Base-by-base conservation (phyloP, 805 yeast genomes). In the Saturnispora gosingensis region DNA sequence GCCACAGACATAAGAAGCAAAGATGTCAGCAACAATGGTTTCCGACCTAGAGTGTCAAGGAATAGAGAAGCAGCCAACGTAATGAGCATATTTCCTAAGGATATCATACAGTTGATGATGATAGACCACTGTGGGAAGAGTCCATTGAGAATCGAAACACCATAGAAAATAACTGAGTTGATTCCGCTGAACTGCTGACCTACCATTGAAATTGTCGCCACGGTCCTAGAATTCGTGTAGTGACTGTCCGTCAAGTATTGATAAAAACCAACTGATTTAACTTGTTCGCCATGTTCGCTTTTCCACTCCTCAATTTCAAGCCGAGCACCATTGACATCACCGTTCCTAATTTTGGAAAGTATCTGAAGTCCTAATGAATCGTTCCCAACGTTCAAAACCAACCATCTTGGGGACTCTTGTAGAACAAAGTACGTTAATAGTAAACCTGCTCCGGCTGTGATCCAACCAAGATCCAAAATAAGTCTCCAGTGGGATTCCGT, bases 171-270 rank as follows among this genome's bases (percentile, higher is more conserved):
- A 54, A 93, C 88, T 2, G 96, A 81, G 66, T 93, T 93, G 63
- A 93, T 87, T 34, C 99, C 99, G 59, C 88, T 82, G 53, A 91
- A 79, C 66, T 93, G 99, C 69, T 93, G 99, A 16, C 90, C 83
- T 20, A 83, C 70, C 73, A 90, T 77, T 16, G 88, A 75, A 2
- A 84, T 79, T 0, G 89, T 79, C 9, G 89, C 85, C 0, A 82
- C 84, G 18, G 76, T 60, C 46, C 82, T 72, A 4, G 93, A 81
- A 49, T 77, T 77, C 34, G 69, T 65, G 67, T 77, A 88, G 43
- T 67, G 72, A 0, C 78, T 68, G 16, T 73, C 68, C 0, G 72
- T 71, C 43, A 85, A 56, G 62, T 87, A 89, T 34, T 68, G 61
- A 24, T 57, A 57, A 3, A 59, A 54, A 32, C 58, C 59, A 28